Evolutionary conservation across 768 basidiomycete species (phyloP).

Genomic region (Boletus subparvulus): DNA sequence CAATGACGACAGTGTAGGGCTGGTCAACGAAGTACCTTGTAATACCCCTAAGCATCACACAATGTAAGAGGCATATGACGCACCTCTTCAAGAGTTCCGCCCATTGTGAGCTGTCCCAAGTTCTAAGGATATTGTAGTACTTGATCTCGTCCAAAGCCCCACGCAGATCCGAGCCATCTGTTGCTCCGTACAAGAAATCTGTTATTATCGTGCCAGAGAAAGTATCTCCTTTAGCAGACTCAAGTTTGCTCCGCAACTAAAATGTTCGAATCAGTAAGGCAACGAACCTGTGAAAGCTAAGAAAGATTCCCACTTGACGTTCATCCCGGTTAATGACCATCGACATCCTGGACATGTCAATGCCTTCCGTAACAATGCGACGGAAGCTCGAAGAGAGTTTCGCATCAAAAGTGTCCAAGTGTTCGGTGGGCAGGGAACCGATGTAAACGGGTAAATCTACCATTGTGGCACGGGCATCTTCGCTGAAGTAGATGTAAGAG

Average conservation of each 20-base stretch:
- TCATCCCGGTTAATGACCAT: slow-evolving; percentile 87
- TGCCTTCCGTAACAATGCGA: slow-evolving; percentile 67
- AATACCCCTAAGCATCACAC: slow-evolving; percentile 7
- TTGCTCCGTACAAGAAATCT: slow-evolving; percentile 84
- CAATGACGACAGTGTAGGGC: slow-evolving; percentile 71
- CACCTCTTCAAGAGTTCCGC: slow-evolving; percentile 70
- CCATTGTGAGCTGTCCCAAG: slow-evolving; percentile 81
- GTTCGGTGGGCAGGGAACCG: slow-evolving; percentile 79
- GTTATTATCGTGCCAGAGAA: slow-evolving; percentile 73
- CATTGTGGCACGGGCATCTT: slow-evolving; percentile 69
- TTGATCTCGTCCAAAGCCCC: slow-evolving; percentile 76
- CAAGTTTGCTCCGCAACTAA: slow-evolving; percentile 79
- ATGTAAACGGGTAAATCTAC: slow-evolving; percentile 76
- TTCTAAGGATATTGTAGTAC: slow-evolving; percentile 62
- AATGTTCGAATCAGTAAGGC: slow-evolving; percentile 3
- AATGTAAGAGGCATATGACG: slow-evolving; percentile 21
- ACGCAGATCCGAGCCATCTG: slow-evolving; percentile 77
- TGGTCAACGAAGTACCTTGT: slow-evolving; percentile 77
- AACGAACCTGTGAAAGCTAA: neutral
- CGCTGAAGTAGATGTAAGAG: slow-evolving; percentile 82
- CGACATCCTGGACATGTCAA: slow-evolving; percentile 89
- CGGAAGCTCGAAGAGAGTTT: slow-evolving; percentile 67
- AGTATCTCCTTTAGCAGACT: slow-evolving; percentile 78
- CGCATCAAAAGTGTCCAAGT: slow-evolving; percentile 69
- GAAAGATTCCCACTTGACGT: slow-evolving; percentile 58